These are phyloP conservation scores for Petunia axillaris DNA, from an alignment of 257 asterid species.

Conservation along the genomic window DNA sequence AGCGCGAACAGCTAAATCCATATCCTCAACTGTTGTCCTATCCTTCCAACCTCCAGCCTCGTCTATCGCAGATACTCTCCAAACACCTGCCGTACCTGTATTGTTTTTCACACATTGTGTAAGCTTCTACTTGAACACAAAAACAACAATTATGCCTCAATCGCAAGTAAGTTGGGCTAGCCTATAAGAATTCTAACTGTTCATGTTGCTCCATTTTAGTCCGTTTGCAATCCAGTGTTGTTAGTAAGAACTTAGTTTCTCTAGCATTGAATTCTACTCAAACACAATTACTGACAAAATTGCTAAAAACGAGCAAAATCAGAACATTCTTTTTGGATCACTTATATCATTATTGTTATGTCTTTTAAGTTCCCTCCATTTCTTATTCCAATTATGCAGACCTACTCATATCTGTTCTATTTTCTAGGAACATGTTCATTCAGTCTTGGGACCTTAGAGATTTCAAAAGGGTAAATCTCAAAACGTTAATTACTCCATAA, in stretches of 20 bases:
- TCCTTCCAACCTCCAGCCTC: conserved; percentile 58
- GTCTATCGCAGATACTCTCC: conserved; percentile 46
- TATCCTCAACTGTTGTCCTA: conserved; percentile 51
- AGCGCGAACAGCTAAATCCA: conserved; percentile 55
- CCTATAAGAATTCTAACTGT: background rate
- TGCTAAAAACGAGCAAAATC: background rate
- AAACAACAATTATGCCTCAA: background rate
- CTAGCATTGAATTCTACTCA: background rate
- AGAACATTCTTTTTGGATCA: conserved; percentile 1
- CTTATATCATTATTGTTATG: background rate
- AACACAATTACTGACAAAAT: background rate
- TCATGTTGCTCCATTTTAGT: background rate
- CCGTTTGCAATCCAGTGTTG: background rate
- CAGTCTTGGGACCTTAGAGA: background rate
- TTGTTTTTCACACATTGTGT: no score
- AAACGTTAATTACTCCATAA: conserved; percentile 1
- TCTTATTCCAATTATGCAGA: background rate
- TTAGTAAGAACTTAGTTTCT: background rate
- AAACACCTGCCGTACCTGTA: conserved; percentile 50
- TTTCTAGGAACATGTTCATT: background rate
- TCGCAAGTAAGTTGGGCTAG: background rate
- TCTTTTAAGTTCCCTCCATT: background rate
- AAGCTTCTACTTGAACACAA: background rate
- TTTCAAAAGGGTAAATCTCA: conserved; percentile 1
- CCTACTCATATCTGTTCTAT: background rate